Evolutionary conservation across 1,284 basidiomycete genomes (phyloP).

Genomic region (Mycena sp.): DNA sequence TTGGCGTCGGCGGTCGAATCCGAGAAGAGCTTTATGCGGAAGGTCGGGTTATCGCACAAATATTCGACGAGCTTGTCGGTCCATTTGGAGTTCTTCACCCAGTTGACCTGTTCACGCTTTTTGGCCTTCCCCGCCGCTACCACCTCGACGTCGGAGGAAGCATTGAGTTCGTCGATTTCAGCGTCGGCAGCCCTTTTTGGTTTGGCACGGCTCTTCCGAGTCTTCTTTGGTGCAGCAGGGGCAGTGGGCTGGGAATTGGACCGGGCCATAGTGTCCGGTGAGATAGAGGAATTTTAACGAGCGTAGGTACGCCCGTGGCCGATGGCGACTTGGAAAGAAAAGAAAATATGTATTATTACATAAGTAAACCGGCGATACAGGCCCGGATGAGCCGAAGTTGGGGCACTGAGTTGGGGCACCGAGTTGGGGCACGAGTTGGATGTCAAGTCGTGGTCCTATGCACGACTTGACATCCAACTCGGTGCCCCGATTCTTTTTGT

Average conservation of each 20-base stretch:
- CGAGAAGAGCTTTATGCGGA: slow-evolving; percentile 34
- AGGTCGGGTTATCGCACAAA: slow-evolving; percentile 30
- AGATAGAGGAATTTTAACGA: background rate
- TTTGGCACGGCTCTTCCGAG: background rate
- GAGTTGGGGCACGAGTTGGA: background rate
- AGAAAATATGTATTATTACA: background rate
- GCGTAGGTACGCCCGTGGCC: background rate
- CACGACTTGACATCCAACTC: background rate
- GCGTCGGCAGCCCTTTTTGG: background rate
- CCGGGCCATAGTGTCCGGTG: background rate
- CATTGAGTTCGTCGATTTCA: background rate
- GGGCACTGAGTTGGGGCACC: background rate
- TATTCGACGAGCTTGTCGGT: slow-evolving; percentile 31
- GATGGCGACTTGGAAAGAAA: background rate
- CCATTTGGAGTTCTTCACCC: slow-evolving; percentile 34
- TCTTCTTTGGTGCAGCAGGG: background rate
- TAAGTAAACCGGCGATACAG: background rate
- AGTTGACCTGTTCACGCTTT: slow-evolving; percentile 23
- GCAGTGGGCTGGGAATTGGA: background rate
- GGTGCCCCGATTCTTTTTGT: background rate
- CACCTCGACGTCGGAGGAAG: background rate
- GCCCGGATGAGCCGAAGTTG: background rate
- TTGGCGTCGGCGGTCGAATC: slow-evolving; percentile 31
- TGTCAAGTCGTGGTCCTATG: background rate
- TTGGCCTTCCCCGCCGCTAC: background rate